Percentiles rank a stretch among this genome's conserved stretches.
Evolutionary conservation across 192 early-diverging fungal species (phyloP).

Genomic region (Linnemannia schmuckeri): DNA sequence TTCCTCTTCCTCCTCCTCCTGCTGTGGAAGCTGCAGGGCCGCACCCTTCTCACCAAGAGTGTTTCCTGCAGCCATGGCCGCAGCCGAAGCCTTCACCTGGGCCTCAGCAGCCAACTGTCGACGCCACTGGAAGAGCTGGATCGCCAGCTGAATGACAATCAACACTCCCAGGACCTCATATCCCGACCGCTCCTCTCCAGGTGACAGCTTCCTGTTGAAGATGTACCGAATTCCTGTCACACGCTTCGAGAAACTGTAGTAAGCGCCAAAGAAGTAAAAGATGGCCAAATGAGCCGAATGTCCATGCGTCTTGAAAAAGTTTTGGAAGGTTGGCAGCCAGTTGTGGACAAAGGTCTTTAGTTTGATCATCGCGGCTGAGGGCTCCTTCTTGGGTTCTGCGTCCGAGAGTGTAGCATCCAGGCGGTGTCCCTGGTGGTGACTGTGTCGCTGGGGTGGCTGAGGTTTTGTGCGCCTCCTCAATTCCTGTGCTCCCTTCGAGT

Average conservation of each 20-base stretch:
- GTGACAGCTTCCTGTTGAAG: constrained; percentile 80
- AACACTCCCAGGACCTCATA: constrained; percentile 92
- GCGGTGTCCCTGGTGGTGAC: constrained; percentile 16
- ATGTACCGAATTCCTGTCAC: constrained; percentile 85
- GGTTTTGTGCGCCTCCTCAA: constrained; percentile 41
- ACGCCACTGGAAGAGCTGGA: constrained; percentile 67
- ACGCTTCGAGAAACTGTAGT: constrained; percentile 87
- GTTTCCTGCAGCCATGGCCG: constrained; percentile 21
- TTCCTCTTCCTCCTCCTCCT: constrained; percentile 30
- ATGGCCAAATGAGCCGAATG: constrained; percentile 81
- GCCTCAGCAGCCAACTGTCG: constrained; percentile 37
- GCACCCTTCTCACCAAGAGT: constrained; percentile 27
- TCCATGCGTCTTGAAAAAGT: constrained; percentile 62
- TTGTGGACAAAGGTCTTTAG: constrained; percentile 25
- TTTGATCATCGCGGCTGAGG: constrained; percentile 23
- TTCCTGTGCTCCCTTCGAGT: constrained; percentile 49
- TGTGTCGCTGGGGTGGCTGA: constrained; percentile 28
- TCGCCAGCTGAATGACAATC: constrained; percentile 78
- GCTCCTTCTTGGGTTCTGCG: constrained; percentile 29
- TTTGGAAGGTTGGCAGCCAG: constrained; percentile 58
- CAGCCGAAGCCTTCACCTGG: constrained; percentile 44
- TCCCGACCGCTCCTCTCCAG: constrained; percentile 77
- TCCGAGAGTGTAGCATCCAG: constrained; percentile 43
- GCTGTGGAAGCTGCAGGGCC: not conserved
- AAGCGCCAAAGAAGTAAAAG: constrained; percentile 91